Evolutionary conservation across 2,329 filamentous ascomycete species (phyloP).

Genomic region (Calonectria crousiana): DNA sequence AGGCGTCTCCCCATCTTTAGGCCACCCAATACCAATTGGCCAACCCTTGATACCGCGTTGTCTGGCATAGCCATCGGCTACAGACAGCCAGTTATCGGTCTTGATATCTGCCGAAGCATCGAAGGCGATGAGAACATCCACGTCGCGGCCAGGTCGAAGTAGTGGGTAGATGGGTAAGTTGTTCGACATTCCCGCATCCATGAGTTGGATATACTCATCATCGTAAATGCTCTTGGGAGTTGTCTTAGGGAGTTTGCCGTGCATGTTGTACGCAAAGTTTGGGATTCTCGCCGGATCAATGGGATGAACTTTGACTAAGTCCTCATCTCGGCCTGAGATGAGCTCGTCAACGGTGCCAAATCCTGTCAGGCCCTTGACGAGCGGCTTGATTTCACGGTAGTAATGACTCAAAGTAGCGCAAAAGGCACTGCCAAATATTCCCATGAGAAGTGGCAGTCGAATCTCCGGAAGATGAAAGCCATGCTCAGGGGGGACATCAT

Average conservation of each 20-base stretch:
- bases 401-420: constrained; percentile 97
- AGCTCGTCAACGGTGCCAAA: constrained; percentile 84
- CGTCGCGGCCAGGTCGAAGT: constrained; percentile 85
- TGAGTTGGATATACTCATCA: constrained; percentile 80
- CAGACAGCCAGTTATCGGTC: constrained; percentile 95
- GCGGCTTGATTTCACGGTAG: constrained; percentile 90
- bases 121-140: constrained; percentile 93
- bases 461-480: constrained; percentile 84
- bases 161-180: constrained; percentile 97
- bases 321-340: constrained; percentile 84
- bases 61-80: constrained; percentile 91
- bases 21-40: constrained; percentile 97
- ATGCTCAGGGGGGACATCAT: constrained; percentile 64
- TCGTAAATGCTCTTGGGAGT: constrained; percentile 83
- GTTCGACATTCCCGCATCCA: constrained; percentile 99
- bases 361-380: constrained; percentile 80
- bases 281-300: constrained; percentile 93
- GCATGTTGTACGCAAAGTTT: constrained; percentile 89
- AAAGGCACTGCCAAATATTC: constrained; percentile 97
- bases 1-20: constrained; percentile 69
- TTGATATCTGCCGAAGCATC: constrained; percentile 94
- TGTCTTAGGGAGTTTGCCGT: constrained; percentile 77
- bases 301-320: constrained; percentile 91
- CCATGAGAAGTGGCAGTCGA: constrained; percentile 85
- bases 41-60: constrained; percentile 94